Evolutionary conservation across 768 basidiomycete species (phyloP).

Genomic region (Rhodotorula diobovata): DNA sequence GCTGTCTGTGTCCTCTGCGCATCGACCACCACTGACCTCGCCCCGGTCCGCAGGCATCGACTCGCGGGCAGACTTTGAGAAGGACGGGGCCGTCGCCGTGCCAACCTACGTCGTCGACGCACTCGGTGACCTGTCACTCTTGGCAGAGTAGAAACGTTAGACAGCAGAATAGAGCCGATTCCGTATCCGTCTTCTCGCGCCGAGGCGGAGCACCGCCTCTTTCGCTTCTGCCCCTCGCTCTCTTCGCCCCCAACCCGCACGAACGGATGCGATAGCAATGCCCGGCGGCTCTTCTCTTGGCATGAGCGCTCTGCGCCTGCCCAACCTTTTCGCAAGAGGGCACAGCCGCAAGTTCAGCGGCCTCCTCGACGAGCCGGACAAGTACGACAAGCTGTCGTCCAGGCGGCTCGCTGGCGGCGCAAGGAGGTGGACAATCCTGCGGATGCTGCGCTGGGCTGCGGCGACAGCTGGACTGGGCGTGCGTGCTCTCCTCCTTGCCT

Average conservation of each 20-base stretch:
- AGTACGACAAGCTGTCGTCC: not conserved
- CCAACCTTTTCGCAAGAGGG: not conserved
- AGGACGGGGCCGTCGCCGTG: slow-evolving; percentile 63
- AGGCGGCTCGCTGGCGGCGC: not conserved
- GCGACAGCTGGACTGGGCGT: not conserved
- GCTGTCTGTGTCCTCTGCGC: too few relatives aligned
- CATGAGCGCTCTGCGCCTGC: not conserved
- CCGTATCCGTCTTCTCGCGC: not conserved
- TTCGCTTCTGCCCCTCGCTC: not conserved
- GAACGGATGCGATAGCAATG: slow-evolving; percentile 6
- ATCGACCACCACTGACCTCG: too few relatives aligned
- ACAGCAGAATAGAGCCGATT: not conserved
- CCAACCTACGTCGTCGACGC: slow-evolving; percentile 77
- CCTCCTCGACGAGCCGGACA: not conserved
- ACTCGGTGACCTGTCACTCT: slow-evolving; percentile 64
- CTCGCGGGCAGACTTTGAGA: slow-evolving; percentile 65
- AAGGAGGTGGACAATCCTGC: not conserved
- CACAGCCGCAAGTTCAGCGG: not conserved
- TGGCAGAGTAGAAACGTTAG: slow-evolving; percentile 42
- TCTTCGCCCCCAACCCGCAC: not conserved
- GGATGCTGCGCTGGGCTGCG: not conserved
- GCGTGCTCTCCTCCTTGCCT: not conserved
- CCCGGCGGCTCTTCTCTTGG: not conserved
- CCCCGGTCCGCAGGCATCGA: slow-evolving; percentile 63
- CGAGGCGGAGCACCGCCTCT: not conserved